phyloP scores from a whole-genome alignment of 2,329 filamentous ascomycete species.

The Dothistroma pini region DNA sequence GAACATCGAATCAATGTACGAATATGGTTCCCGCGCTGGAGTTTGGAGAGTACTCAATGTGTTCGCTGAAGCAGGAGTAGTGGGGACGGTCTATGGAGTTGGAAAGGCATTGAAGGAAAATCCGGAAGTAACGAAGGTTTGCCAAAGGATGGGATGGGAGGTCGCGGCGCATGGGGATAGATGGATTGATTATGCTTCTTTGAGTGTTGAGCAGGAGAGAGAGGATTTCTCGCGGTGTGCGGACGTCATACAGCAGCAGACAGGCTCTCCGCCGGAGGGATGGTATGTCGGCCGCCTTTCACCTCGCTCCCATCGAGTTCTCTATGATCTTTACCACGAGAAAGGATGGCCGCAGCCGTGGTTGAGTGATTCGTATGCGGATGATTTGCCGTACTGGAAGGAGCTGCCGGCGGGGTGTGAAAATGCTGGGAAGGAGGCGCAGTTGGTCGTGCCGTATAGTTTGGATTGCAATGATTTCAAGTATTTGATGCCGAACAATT shows the following conservation, averaged over 20 bases:
- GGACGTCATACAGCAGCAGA: constrained; percentile 40
- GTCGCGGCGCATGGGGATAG: constrained; percentile 50
- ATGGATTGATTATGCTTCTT: constrained; percentile 51
- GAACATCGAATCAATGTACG: constrained; percentile 50
- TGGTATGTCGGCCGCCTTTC: constrained; percentile 52
- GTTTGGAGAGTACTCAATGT: constrained; percentile 51
- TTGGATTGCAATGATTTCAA: constrained; percentile 57
- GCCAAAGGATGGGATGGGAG: constrained; percentile 50
- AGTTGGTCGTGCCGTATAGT: constrained; percentile 9
- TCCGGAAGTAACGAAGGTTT: constrained; percentile 45
- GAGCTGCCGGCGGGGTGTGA: background rate
- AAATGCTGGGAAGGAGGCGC: background rate
- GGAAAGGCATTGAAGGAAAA: constrained; percentile 48
- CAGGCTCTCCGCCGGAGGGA: constrained; percentile 46
- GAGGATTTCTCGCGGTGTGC: constrained; percentile 45
- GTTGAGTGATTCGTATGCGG: constrained; percentile 52
- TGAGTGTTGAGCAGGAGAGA: constrained; percentile 47
- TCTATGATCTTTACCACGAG: constrained; percentile 52
- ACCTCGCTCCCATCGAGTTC: constrained; percentile 45
- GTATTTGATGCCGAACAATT: constrained; percentile 36
- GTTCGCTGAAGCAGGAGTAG: constrained; percentile 49
- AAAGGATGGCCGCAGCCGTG: constrained; percentile 51
- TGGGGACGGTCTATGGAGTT: constrained; percentile 51
- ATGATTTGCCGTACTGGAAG: constrained; percentile 38
- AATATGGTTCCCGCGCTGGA: constrained; percentile 50